Evolutionary conservation across 768 basidiomycete genomes (phyloP).

Genomic region (Lentinus brumalis): DNA sequence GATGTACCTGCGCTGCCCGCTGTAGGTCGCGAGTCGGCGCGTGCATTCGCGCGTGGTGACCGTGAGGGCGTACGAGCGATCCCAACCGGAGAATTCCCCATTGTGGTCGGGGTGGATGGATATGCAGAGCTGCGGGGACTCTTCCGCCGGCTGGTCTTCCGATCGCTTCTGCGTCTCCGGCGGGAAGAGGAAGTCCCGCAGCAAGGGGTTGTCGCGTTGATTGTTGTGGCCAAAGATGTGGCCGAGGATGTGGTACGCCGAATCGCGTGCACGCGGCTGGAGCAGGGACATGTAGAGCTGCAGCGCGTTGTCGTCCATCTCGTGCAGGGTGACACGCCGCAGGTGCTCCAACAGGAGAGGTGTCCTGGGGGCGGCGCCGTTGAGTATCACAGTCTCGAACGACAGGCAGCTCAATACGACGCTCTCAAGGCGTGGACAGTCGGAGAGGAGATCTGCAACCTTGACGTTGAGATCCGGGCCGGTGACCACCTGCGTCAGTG

Average conservation of each 20-base stretch:
- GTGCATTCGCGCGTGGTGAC: not conserved
- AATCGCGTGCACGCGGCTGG: not conserved
- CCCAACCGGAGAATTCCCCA: not conserved
- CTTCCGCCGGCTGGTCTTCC: no score
- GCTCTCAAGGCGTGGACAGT: not conserved
- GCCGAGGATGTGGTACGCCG: not conserved
- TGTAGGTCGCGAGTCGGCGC: not conserved
- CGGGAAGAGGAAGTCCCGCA: not conserved
- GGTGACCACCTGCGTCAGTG: not conserved
- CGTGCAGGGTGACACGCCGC: not conserved
- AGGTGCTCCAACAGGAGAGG: not conserved
- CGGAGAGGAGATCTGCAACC: not conserved
- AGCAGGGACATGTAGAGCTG: not conserved
- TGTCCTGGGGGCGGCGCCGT: not conserved
- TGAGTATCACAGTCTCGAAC: not conserved
- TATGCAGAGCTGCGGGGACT: not conserved
- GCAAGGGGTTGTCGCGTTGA: not conserved
- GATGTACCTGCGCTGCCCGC: not conserved
- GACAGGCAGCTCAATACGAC: not conserved
- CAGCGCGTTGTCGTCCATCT: not conserved
- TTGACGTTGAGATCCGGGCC: not conserved
- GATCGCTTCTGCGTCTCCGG: no score
- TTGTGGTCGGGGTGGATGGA: not conserved
- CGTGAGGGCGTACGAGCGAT: not conserved
- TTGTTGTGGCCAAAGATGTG: not conserved